A percentile compares a stretch with the other conserved stretches of the same genome.
Conservation (phyloP, 768 basidiomycete species). For the Boletus pseudopeckii region DNA sequence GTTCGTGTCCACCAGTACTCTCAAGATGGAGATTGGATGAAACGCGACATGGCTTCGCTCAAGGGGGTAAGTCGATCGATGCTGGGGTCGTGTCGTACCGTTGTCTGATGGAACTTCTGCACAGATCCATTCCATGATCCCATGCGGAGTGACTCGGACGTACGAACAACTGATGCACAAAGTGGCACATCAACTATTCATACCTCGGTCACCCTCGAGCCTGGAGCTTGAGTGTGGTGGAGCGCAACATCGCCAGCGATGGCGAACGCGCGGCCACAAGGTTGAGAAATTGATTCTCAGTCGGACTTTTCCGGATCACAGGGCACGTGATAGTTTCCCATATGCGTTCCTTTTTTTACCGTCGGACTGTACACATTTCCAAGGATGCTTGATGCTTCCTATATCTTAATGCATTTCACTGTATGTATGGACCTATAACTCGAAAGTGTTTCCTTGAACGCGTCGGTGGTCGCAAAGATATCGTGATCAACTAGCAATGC, state of each 20-base stretch:
- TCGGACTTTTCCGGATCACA: neutral
- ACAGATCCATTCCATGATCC: neutral
- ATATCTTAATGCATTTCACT: no score
- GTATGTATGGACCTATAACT: no score
- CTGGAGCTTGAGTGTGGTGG: neutral
- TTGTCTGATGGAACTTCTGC: neutral
- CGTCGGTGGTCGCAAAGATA: no score
- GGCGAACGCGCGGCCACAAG: neutral
- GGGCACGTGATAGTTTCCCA: no score
- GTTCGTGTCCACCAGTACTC: constrained; percentile 3
- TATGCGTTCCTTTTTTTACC: no score
- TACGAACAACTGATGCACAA: constrained; percentile 10
- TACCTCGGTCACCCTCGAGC: constrained; percentile 9
- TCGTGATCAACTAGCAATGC: no score
- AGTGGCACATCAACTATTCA: rapidly evolving
- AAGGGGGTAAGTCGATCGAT: neutral
- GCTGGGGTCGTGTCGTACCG: neutral
- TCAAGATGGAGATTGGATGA: neutral
- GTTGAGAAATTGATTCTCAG: neutral
- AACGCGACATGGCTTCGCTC: neutral
- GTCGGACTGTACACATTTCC: no score
- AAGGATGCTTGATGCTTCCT: no score
- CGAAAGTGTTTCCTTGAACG: no score
- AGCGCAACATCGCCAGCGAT: neutral
- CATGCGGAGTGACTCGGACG: constrained; percentile 6